Evolutionary conservation across 1,284 basidiomycete species (phyloP), one percentile per base, ranked within the genome.

Genomic region (Apiotrichum sp.): DNA sequence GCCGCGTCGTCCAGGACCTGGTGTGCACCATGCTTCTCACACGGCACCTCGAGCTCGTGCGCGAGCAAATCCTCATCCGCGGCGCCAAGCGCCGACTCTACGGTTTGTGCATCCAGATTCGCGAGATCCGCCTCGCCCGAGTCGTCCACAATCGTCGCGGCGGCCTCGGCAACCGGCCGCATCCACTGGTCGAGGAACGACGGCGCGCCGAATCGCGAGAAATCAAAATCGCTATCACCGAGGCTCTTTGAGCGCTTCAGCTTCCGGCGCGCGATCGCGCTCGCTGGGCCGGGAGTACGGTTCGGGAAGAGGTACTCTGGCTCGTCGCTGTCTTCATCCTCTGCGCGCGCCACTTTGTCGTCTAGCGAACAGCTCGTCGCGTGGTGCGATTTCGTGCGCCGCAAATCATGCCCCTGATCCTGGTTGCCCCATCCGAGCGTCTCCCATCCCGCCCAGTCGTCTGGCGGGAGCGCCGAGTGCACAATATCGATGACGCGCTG

Each of bases 281-380:
- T 57, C 1, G 67, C 65, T 53, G 75, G 62, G 50, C 72, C 64
- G 64, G 80, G 62, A 56, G 79, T 66, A 57, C 74, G 57, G 69
- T 79, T 72, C 53, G 78, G 72, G 72, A 80, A 71, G 57, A 78
- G 29, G 62, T 80, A 65, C 62, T 81, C 72, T 58, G 77, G 67
- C 63, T 73, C 68, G 50, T 65, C 65, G 29, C 60, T 65, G 7
- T 61, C 59, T 6, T 57, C 58, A 14, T 56, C 54, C 22, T 72
- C 70, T 47, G 16, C 0, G 67, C 68, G 39, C 67, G 56, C 49
- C 58, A 43, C 47, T 22, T 41, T 34, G 10, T 55, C 58, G 22
- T 61, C 59, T 9, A 61, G 47, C 9, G 55, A 57, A 43, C 52
- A 61, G 33, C 42, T 46, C 43, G 54, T 57, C 10, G 44, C 34